These are phyloP conservation scores for Cylindrotheca fusiformis DNA, from an alignment of 108 stramenopile genomes.

Conservation along the genomic window DNA sequence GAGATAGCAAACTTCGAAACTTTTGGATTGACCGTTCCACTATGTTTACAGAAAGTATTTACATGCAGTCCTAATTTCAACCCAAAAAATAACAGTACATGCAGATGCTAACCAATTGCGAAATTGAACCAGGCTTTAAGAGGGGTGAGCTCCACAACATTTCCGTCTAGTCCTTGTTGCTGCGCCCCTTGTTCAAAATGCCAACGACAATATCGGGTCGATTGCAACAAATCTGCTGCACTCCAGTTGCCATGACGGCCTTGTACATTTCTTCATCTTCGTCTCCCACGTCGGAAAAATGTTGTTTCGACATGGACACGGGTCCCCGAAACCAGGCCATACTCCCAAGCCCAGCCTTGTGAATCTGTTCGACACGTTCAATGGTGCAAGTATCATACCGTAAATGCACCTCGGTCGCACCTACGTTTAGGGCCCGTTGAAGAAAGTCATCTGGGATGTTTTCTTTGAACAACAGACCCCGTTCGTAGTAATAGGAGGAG, in stretches of 20 bases:
- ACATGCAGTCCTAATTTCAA: no score
- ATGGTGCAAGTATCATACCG: conserved; percentile 71
- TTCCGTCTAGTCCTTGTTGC: no score
- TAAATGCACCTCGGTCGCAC: conserved; percentile 75
- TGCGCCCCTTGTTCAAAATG: no score
- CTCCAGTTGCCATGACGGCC: conserved; percentile 60
- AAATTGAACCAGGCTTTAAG: no score
- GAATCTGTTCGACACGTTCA: conserved; percentile 47
- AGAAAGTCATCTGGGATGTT: conserved; percentile 21
- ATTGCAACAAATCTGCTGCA: conserved; percentile 67
- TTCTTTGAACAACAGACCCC: conserved; percentile 67
- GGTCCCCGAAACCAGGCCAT: conserved; percentile 87
- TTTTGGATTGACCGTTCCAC: no score
- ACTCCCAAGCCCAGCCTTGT: conserved; percentile 46
- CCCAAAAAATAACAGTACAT: no score
- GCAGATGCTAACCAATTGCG: no score
- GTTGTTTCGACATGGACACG: conserved; percentile 50
- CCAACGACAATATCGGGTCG: conserved; percentile 30
- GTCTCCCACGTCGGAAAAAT: conserved; percentile 68
- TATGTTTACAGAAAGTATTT: no score
- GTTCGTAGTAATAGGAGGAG: no score
- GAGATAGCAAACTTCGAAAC: no score
- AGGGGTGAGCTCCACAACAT: no score
- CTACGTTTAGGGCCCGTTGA: conserved; percentile 34
- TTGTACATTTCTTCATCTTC: conserved; percentile 71